Base-by-base conservation (phyloP, 2,329 filamentous ascomycete species). In the Trichophyton verrucosum region DNA sequence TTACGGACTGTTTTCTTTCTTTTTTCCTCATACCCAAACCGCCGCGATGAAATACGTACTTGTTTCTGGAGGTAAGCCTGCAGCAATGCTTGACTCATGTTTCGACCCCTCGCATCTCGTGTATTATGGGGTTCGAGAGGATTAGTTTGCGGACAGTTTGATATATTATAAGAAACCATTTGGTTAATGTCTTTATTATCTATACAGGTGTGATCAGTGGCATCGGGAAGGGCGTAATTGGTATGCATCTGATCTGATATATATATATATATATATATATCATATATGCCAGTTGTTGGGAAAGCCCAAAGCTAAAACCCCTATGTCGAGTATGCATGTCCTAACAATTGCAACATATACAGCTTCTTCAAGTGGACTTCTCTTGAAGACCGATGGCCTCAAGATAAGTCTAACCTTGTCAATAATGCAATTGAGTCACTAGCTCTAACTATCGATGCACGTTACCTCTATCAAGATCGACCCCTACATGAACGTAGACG, bases 341-440 rank as follows among this genome's bases (percentile, higher is more conserved):
- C 51, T 55, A 17, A 55, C 13, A 27, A 38, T 22, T 55, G 15
- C 20, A 38, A 44, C n/a, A 13, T 65, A 65, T 66, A 55, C 55
- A 84, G 86, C 86, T 73, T 87, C 85, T 68, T 86, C 83, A 61
- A 85, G 86, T 44, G 87, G 87, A 57, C 78, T 90, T 66, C 78
- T 94, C 65, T 82, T 94, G 68, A 92, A 94, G 80, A 89, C 88
- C 9, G 78, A 86, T 65, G 89, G 89, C 56, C 79, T 92, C 62
- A 90, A 87, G 76, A 86, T 89, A 83, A 78, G 81, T 80, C 64
- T 66, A 57, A 27, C 57, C 49, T 33, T 36, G 51, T 55, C 33
- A 11, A 55, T 55, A 15, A 20, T 57, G 27, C 17, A 5, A 44
- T 53, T 42, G 61, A 46, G 57, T 57, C 53, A 46, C 58, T 59